These are phyloP conservation scores for Colletotrichum salicis DNA, from an alignment of 2,329 filamentous ascomycete species.

Conservation along the genomic window DNA sequence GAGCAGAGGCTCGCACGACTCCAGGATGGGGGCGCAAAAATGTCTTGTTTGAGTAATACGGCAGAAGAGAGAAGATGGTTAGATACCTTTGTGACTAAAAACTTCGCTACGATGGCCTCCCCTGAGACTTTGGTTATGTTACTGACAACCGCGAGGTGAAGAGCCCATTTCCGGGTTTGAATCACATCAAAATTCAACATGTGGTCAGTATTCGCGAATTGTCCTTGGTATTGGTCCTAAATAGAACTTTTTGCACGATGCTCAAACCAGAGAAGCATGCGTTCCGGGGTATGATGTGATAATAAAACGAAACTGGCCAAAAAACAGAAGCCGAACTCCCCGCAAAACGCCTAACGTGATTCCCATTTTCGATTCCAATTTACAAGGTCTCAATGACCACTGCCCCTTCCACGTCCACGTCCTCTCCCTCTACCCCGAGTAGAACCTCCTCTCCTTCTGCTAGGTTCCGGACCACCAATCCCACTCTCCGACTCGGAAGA, in stretches of 20 bases:
- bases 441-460: background rate
- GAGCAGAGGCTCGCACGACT: background rate
- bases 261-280: background rate
- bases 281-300: background rate
- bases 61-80: conserved; percentile 7
- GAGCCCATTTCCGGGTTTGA: too few relatives aligned
- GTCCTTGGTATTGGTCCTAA: background rate
- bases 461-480: conserved; percentile 14
- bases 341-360: background rate
- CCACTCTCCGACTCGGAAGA: conserved; percentile 28
- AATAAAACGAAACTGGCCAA: background rate
- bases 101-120: too few relatives aligned
- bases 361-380: background rate
- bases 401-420: conserved; percentile 12
- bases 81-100: conserved; percentile 7
- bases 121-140: too few relatives aligned
- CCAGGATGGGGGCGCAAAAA: background rate
- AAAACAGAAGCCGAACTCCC: background rate
- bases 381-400: background rate
- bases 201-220: too few relatives aligned
- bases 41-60: conserved; percentile 29
- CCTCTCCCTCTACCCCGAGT: conserved; percentile 16
- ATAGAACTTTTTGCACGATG: background rate
- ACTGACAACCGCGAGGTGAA: too few relatives aligned
- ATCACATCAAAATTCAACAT: too few relatives aligned